Base-by-base conservation (phyloP, 768 basidiomycete genomes). In the Phlebiopsis flavidoalba region DNA sequence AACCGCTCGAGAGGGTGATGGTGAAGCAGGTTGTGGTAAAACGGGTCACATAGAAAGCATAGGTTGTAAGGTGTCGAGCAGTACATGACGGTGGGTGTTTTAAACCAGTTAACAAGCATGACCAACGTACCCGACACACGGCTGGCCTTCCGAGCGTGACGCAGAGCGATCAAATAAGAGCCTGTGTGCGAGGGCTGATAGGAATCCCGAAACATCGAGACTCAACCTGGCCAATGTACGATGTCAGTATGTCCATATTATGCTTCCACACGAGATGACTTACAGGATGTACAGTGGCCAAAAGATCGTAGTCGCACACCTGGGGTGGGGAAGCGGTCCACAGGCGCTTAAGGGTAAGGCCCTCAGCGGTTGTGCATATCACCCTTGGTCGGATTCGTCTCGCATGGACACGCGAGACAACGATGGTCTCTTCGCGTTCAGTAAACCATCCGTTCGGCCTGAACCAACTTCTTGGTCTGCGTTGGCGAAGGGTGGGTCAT, bases 211-310 rank as follows among this genome's bases (percentile, higher is more conserved):
- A n/a, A 85, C 72, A 81, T 72, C n/a, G 1, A 86, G 69, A 1
- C 83, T 82, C n/a, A n/a, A n/a, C 8, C 82, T 83, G 59, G 26
- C 31, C 50, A 31, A 40, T 63, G 21, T n/a, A 22, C 5, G 2
- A 17, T n/a, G 35, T 24, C n/a, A 48, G 15, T 31, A 4, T 4
- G 33, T 33, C 26, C 26, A 6, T 31, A 31, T n/a, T n/a, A n/a
- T n/a, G n/a, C n/a, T n/a, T n/a, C 1, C 22, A 37, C 43, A 24
- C 46, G 2, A 11, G 51, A 4, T 12, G 26, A 63, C 58, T 35
- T 58, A 80, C 77, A 85, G 70, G 31, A 84, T 75, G 67, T 89
- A 88, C 21, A 88, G 52, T 0, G 86, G 86, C 85, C 86, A 88
- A 10, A n/a, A 87, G 70, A 65, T 86, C 85, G 58, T 81, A 87